phyloP scores from a whole-genome alignment of 192 early-diverging fungal genomes.

The Phycomyces nitens region DNA sequence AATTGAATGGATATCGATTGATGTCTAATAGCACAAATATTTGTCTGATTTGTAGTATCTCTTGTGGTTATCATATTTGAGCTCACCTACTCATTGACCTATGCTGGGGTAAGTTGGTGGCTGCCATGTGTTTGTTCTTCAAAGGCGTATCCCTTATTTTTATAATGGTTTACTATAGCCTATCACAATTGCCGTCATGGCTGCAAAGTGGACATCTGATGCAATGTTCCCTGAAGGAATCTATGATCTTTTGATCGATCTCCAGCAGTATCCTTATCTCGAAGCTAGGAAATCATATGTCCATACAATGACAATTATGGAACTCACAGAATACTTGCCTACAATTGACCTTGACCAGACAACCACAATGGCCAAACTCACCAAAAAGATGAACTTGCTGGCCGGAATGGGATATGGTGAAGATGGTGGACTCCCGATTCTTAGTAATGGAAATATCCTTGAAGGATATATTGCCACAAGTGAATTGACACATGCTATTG shows the following conservation, averaged over 20 bases:
- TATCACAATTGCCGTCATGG: slow-evolving; percentile 36
- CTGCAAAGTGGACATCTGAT: slow-evolving; percentile 73
- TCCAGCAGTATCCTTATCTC: slow-evolving; percentile 71
- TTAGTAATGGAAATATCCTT: slow-evolving; percentile 52
- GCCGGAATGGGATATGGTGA: slow-evolving; percentile 51
- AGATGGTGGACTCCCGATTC: slow-evolving; percentile 76
- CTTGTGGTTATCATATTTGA: slow-evolving; percentile 99
- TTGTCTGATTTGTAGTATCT: slow-evolving; percentile 45
- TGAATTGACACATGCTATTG: slow-evolving; percentile 73
- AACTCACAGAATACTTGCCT: slow-evolving; percentile 66
- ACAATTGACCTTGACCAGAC: slow-evolving; percentile 61
- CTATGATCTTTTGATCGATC: slow-evolving; percentile 70
- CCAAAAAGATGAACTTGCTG: slow-evolving; percentile 51
- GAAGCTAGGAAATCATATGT: slow-evolving; percentile 74
- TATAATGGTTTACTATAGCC: slow-evolving; percentile 18
- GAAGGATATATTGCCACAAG: slow-evolving; percentile 80
- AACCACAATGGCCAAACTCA: slow-evolving; percentile 57
- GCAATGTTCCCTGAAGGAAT: slow-evolving; percentile 59
- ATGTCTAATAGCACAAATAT: not conserved
- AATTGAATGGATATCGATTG: not conserved
- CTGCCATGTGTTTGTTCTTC: not conserved
- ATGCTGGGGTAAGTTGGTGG: slow-evolving; percentile 52
- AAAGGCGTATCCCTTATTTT: too few relatives aligned
- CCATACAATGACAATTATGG: slow-evolving; percentile 54
- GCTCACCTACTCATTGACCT: slow-evolving; percentile 91